Evolutionary conservation across 2,329 filamentous ascomycete genomes (phyloP).

Genomic region (Ophiostoma tasmaniense): DNA sequence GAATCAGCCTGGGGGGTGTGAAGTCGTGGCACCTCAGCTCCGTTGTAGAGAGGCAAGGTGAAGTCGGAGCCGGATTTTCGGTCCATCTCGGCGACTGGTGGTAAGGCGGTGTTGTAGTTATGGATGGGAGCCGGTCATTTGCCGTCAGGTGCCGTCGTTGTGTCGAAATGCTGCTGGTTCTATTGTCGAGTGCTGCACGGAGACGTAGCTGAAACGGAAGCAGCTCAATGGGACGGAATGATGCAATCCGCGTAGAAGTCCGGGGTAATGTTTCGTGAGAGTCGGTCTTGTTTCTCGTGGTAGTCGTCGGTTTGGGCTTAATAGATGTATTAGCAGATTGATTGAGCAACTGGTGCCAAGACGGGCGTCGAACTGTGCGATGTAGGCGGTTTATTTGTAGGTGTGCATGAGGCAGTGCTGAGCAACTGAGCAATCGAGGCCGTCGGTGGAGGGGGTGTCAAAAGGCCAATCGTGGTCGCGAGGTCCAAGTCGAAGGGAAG

Average conservation of each 20-base stretch:
- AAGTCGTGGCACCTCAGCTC: constrained; percentile 13
- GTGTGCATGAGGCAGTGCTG: neutral
- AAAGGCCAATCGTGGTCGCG: neutral
- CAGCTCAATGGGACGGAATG: neutral
- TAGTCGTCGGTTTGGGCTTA: neutral
- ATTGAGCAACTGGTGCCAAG: neutral
- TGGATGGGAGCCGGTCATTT: neutral
- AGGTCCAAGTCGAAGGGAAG: neutral
- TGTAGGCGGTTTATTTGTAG: neutral
- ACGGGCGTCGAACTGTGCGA: neutral
- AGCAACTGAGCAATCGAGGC: neutral
- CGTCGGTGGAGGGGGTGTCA: neutral
- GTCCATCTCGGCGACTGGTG: constrained; percentile 19
- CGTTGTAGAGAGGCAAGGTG: constrained; percentile 21
- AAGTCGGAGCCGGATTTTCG: constrained; percentile 17
- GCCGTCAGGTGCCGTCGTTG: neutral
- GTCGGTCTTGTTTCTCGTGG: neutral
- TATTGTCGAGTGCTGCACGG: neutral
- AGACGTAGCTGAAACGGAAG: neutral
- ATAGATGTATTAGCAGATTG: neutral
- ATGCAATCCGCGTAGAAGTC: neutral
- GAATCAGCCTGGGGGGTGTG: constrained; percentile 12
- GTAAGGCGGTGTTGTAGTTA: neutral
- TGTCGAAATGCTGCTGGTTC: neutral
- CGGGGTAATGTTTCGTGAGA: neutral